Evolutionary conservation across 805 yeast genomes (phyloP).

Genomic region (Pichia pseudocactophila): DNA sequence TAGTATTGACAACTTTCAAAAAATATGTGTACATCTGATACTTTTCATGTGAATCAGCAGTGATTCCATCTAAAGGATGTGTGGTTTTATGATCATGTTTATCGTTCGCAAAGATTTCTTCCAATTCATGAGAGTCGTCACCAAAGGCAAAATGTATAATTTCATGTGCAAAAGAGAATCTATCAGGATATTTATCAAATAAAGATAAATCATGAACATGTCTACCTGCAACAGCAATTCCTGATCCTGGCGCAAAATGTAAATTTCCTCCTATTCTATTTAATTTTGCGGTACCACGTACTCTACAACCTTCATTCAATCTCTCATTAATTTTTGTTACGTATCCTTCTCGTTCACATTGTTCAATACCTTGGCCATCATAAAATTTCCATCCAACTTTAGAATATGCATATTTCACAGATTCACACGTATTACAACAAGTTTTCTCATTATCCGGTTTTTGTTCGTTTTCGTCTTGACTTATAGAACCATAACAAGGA

Average conservation of each 20-base stretch:
- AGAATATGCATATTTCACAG: slow-evolving; percentile 74
- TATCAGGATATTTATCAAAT: slow-evolving; percentile 44
- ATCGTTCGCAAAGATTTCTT: slow-evolving; percentile 9
- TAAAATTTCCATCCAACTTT: slow-evolving; percentile 76
- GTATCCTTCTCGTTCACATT: slow-evolving; percentile 86
- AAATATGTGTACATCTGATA: slow-evolving; percentile 65
- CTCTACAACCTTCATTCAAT: slow-evolving; percentile 78
- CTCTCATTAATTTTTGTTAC: slow-evolving; percentile 51
- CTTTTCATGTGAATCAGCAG: slow-evolving; percentile 37
- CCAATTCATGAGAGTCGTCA: slow-evolving; percentile 31
- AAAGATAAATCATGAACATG: slow-evolving; percentile 84
- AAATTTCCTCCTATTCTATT: slow-evolving; percentile 84
- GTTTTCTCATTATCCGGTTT: slow-evolving; percentile 32
- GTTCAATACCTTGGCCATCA: slow-evolving; percentile 81
- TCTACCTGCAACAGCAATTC: slow-evolving; percentile 45
- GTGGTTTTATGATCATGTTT: slow-evolving; percentile 33
- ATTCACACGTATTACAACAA: slow-evolving; percentile 82
- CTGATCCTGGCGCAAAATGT: slow-evolving; percentile 94
- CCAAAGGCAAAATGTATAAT: slow-evolving; percentile 85
- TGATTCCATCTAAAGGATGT: slow-evolving; percentile 59
- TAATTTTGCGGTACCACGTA: slow-evolving; percentile 69
- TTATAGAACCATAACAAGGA: slow-evolving; percentile 78
- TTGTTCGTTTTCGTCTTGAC: slow-evolving; percentile 42
- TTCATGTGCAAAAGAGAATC: slow-evolving; percentile 66
- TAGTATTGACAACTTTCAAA: slow-evolving; percentile 82